Evolutionary conservation across 176 grass and related monocot species (phyloP).

Genomic region (Stipa capillata): DNA sequence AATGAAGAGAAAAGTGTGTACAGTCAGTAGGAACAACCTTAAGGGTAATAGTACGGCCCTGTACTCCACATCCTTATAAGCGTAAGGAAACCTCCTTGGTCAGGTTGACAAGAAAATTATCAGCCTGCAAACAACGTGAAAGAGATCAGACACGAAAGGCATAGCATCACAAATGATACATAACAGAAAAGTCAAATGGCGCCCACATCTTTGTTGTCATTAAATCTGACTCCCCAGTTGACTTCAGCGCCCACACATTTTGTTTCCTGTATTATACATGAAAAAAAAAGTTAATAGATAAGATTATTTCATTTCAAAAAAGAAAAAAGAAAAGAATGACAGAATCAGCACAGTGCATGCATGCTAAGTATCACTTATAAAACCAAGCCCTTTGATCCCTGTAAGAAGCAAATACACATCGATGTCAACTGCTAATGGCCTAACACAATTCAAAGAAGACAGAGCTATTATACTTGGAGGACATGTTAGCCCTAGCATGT

Average conservation of each 20-base stretch:
- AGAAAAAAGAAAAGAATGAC: too few relatives aligned
- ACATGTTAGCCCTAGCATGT: neutral
- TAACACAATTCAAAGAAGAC: neutral
- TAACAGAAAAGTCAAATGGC: neutral
- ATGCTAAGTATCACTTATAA: neutral
- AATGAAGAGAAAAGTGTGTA: slow-evolving; percentile 1
- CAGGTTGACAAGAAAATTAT: slow-evolving; percentile 80
- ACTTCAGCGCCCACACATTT: slow-evolving; percentile 97
- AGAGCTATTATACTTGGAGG: neutral
- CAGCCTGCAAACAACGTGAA: slow-evolving; percentile 47
- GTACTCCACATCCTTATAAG: slow-evolving; percentile 80
- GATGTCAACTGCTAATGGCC: neutral
- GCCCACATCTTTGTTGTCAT: slow-evolving; percentile 67
- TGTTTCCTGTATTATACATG: slow-evolving; percentile 58
- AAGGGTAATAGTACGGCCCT: slow-evolving; percentile 82
- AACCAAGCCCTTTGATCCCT: neutral
- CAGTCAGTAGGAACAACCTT: slow-evolving; percentile 50
- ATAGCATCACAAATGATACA: neutral
- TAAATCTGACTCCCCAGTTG: slow-evolving; percentile 98
- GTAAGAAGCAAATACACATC: neutral
- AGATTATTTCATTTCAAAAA: neutral
- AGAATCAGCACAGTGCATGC: neutral
- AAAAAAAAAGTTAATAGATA: slow-evolving; percentile 6
- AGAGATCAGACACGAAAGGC: slow-evolving; percentile 10
- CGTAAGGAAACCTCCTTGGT: slow-evolving; percentile 91